phyloP scores from a whole-genome alignment of 306 rosid species.

The Benincasa hispida region DNA sequence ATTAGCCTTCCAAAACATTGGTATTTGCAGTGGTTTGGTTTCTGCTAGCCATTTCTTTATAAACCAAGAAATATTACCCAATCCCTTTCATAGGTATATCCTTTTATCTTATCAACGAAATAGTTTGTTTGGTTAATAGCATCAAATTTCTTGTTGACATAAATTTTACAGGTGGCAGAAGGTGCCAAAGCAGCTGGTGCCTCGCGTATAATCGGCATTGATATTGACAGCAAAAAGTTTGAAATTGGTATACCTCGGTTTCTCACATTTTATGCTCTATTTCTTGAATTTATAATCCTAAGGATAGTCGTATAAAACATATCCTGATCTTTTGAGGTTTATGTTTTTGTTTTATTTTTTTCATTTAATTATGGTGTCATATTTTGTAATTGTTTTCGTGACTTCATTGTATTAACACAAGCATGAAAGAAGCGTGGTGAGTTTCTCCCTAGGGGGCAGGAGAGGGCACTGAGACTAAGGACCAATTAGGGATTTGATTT shows the following conservation, averaged over 20 bases:
- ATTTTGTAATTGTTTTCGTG: not conserved
- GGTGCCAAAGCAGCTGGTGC: slow-evolving; percentile 96
- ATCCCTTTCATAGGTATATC: not conserved
- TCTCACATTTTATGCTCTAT: not conserved
- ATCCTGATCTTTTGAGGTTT: not conserved
- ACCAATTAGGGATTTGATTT: not conserved
- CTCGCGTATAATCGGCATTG: slow-evolving; percentile 72
- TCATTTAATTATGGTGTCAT: not conserved
- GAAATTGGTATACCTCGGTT: slow-evolving; percentile 38
- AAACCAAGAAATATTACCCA: not conserved
- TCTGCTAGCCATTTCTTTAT: not conserved
- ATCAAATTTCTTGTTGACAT: not conserved
- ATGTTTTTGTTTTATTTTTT: not conserved
- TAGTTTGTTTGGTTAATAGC: not conserved
- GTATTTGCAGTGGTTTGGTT: not conserved
- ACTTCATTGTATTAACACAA: not conserved
- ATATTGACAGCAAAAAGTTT: slow-evolving; percentile 63
- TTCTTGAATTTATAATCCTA: not conserved
- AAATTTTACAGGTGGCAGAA: slow-evolving; percentile 63
- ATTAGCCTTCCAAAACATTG: not conserved
- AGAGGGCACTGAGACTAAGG: not conserved
- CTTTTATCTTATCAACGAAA: not conserved
- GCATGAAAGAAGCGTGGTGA: not conserved
- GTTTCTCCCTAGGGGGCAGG: not conserved
- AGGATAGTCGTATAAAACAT: not conserved